Evolutionary conservation across 2,329 filamentous ascomycete genomes (phyloP).

Genomic region (Penicillium nordicum): DNA sequence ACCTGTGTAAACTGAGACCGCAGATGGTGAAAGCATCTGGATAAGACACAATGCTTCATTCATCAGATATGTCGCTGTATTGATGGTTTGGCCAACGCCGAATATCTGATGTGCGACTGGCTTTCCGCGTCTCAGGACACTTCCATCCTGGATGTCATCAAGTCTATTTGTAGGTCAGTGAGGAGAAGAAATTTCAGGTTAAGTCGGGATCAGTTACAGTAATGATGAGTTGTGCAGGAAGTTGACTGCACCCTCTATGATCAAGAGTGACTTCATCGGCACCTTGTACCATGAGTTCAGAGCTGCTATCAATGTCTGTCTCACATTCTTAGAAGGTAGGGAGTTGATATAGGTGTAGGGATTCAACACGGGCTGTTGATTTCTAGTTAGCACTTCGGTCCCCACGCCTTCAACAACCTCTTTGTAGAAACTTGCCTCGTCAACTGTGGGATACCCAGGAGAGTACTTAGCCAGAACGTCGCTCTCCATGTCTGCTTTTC

Average conservation of each 20-base stretch:
- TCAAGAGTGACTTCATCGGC: neutral
- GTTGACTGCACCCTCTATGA: neutral
- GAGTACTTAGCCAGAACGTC: neutral
- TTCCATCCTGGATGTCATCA: neutral
- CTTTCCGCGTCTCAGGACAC: neutral
- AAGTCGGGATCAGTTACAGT: neutral
- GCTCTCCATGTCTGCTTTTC: neutral
- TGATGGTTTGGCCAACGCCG: neutral
- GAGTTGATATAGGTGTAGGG: neutral
- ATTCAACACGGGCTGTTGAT: neutral
- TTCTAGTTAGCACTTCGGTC: neutral
- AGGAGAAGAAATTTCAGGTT: neutral
- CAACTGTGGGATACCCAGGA: neutral
- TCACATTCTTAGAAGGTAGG: neutral
- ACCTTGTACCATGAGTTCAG: neutral
- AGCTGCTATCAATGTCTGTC: neutral
- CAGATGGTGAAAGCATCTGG: neutral
- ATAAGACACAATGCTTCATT: neutral
- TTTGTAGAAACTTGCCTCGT: neutral
- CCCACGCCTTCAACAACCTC: too few relatives aligned
- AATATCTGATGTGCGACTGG: neutral
- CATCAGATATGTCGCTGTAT: neutral
- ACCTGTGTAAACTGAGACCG: neutral
- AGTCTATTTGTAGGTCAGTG: neutral
- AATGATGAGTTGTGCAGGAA: neutral